These are phyloP conservation scores for Microcera coccophila DNA, from an alignment of 2,329 filamentous ascomycete species.

Conservation along the genomic window DNA sequence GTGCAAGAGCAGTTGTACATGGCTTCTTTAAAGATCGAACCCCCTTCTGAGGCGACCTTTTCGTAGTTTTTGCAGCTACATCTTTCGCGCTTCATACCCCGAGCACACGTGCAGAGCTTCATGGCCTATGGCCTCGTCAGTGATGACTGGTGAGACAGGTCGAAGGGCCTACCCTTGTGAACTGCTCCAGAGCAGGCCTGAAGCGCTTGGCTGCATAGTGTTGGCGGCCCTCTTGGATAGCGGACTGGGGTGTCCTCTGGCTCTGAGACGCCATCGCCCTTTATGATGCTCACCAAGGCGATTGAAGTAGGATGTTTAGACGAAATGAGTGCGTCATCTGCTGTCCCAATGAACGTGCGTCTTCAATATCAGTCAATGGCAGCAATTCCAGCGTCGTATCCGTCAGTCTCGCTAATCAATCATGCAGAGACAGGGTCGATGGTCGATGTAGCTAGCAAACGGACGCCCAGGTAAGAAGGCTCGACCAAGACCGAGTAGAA, in stretches of 20 bases:
- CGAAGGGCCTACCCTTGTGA: conserved; percentile 31
- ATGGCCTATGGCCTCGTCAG: conserved; percentile 29
- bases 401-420: too few relatives aligned
- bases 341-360: too few relatives aligned
- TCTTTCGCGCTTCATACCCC: conserved; percentile 33
- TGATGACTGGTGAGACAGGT: background rate
- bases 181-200: conserved; percentile 34
- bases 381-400: too few relatives aligned
- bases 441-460: too few relatives aligned
- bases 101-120: conserved; percentile 33
- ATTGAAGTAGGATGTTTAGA: too few relatives aligned
- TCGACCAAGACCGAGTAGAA: too few relatives aligned
- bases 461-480: too few relatives aligned
- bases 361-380: too few relatives aligned
- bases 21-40: conserved; percentile 40
- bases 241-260: conserved; percentile 23
- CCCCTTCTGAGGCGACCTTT: conserved; percentile 28
- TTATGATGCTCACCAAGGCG: too few relatives aligned
- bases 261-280: conserved; percentile 16
- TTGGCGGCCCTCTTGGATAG: conserved; percentile 32
- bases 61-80: conserved; percentile 41
- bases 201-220: conserved; percentile 33
- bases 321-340: too few relatives aligned
- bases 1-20: conserved; percentile 38
- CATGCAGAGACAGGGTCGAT: too few relatives aligned